These are phyloP conservation scores for Apiotrichum brassicae DNA, from an alignment of 1,284 basidiomycete species.

Conservation along the genomic window DNA sequence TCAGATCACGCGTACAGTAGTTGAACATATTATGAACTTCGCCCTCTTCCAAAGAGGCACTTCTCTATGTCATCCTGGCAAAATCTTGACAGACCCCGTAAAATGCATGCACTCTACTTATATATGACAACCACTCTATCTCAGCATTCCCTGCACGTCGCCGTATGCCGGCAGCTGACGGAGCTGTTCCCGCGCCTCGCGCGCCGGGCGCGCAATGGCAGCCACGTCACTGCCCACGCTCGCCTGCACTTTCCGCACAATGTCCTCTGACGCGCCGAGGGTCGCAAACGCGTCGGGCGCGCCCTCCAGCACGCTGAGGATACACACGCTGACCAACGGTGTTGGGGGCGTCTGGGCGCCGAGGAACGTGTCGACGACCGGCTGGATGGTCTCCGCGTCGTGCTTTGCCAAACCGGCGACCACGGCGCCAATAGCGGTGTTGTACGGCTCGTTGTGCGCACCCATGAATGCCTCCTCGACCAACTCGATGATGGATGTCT, in stretches of 20 bases:
- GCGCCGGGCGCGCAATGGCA: conserved; percentile 70
- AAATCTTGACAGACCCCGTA: too few species aligned
- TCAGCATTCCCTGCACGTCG: conserved; percentile 31
- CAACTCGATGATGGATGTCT: conserved; percentile 66
- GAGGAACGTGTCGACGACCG: conserved; percentile 55
- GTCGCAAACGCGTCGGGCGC: conserved; percentile 61
- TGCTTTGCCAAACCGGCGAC: conserved; percentile 59
- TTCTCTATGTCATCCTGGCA: too few species aligned
- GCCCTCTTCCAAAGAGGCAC: too few species aligned
- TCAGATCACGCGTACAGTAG: too few species aligned
- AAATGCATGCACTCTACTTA: neutral
- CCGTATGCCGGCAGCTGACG: conserved; percentile 46
- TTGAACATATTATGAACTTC: too few species aligned
- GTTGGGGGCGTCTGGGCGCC: conserved; percentile 34
- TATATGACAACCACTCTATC: conserved; percentile 9
- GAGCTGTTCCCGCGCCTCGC: conserved; percentile 74
- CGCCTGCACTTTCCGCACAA: conserved; percentile 68
- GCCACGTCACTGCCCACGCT: conserved; percentile 65
- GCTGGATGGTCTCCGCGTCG: conserved; percentile 60
- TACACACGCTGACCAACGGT: conserved; percentile 56
- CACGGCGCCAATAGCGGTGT: conserved; percentile 62
- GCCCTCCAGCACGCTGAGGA: conserved; percentile 57
- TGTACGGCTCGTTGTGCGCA: conserved; percentile 56
- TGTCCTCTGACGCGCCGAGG: conserved; percentile 56
- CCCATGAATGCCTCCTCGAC: conserved; percentile 70